Evolutionary conservation across 345 rosid species (phyloP).

Genomic region (Pistacia integerrima): DNA sequence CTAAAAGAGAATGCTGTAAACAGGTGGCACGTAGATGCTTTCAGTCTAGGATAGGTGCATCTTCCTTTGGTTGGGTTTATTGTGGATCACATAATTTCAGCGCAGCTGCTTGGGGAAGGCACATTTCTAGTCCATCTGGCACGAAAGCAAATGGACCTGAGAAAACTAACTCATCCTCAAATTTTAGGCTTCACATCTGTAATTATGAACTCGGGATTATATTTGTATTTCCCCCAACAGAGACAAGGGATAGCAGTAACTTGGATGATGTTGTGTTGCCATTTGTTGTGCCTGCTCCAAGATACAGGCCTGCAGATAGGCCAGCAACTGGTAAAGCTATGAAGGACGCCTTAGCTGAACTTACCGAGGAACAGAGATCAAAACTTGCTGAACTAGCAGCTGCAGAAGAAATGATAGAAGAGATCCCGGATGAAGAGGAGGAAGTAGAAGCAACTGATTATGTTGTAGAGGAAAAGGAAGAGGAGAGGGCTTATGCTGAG

Average conservation of each 20-base stretch:
- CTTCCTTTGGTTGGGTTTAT: conserved; percentile 87
- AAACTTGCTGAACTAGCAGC: conserved; percentile 35
- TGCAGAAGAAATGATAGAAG: conserved; percentile 49
- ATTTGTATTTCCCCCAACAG: conserved; percentile 72
- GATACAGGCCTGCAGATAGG: conserved; percentile 56
- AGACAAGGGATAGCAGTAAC: conserved; percentile 25
- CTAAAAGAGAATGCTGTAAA: conserved; percentile 19
- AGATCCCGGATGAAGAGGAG: conserved; percentile 56
- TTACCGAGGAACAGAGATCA: conserved; percentile 34
- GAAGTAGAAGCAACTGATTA: conserved; percentile 45
- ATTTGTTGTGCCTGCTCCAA: conserved; percentile 79
- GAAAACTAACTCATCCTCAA: conserved; percentile 21
- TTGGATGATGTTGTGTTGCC: conserved; percentile 74
- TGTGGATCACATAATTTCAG: conserved; percentile 95
- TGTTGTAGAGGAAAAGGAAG: conserved; percentile 66
- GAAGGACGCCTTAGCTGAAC: conserved; percentile 63
- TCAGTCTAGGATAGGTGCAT: conserved; percentile 42
- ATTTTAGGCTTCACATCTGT: conserved; percentile 61
- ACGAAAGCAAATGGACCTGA: conserved; percentile 33
- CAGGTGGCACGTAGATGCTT: conserved; percentile 84
- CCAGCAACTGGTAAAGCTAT: conserved; percentile 84
- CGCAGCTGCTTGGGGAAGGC: conserved; percentile 93
- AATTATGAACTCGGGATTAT: conserved; percentile 91
- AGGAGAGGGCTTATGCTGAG: conserved; percentile 71
- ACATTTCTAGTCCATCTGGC: conserved; percentile 42